Base-by-base conservation (phyloP, 768 basidiomycete species). In the Psilocybe azurescens region DNA sequence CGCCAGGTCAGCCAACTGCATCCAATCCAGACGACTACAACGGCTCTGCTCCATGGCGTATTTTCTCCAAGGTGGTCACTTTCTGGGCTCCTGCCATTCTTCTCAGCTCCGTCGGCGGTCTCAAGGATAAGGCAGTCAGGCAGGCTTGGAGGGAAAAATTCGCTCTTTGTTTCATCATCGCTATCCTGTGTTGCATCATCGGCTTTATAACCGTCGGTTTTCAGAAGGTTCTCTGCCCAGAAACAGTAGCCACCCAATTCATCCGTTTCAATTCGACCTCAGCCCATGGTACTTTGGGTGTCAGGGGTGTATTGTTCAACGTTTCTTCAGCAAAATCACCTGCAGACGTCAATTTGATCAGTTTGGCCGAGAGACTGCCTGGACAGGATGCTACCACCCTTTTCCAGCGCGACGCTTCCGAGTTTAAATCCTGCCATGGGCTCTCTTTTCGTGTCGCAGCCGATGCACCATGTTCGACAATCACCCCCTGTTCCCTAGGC, bases 81-180 rank as follows among this genome's bases (percentile, higher is more conserved):
- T 95, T 91, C 73, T 98, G 95, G 95, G 96, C 93, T 1, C 95
- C 96, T 28, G 82, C 85, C 50, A 83, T 90, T 69, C 75, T 94
- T 24, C 85, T 98, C 59, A 75, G 84, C 24, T 86, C 88, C 2
- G 44, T 94, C 10, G 92, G 91, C 60, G 93, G 94, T 49, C 81
- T 98, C 73, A 90, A 86, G 72, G 94, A 96, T 75, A 84, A 84
- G 68, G 81, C 85, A 39, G 82, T 86, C 56, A 81, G 88, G 63
- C 94, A 97, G 74, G 97, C 97, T 1, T 99, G 97, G 97, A 87
- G 96, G 71, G 97, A 99, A 77, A 99, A 99, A 81, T 89, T 97
- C 60, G 87, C 95, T 5, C 81, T 99, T 3, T 98, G 96, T 76
- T 88, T 92, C 74, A 89, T 98, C 70, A 93, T 95, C 54, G 66